A percentile compares a stretch with the other conserved stretches of the same genome.
Evolutionary conservation across 495 filamentous ascomycete species (phyloP).

Genomic region (Lasiosphaeria miniovina): DNA sequence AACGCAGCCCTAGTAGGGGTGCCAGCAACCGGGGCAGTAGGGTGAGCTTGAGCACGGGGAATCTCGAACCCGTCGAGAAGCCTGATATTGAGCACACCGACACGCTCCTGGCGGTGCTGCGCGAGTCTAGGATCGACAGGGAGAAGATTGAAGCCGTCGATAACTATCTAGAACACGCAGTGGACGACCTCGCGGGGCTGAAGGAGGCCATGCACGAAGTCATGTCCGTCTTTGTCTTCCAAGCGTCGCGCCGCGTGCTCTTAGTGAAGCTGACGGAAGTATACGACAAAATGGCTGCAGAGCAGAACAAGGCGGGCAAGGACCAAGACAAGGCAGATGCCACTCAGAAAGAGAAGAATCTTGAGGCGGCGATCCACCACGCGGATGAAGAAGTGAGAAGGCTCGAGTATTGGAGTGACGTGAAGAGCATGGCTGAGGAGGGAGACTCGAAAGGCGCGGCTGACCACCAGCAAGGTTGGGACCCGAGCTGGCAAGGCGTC

Average conservation of each 20-base stretch:
- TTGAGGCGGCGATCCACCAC: conserved; percentile 55
- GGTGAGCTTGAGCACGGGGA: conserved; percentile 22
- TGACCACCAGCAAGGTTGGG: conserved; percentile 45
- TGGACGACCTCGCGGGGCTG: conserved; percentile 77
- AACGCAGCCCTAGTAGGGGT: conserved; percentile 30
- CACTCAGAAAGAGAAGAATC: conserved; percentile 33
- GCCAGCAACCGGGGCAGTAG: conserved; percentile 22
- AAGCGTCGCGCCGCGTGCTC: conserved; percentile 77
- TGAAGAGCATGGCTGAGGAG: conserved; percentile 57
- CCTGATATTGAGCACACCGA: conserved; percentile 62
- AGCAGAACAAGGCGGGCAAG: conserved; percentile 20
- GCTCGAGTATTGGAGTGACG: conserved; percentile 74
- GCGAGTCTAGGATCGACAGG: conserved; percentile 72
- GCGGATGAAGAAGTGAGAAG: conserved; percentile 66
- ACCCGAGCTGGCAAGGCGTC: conserved; percentile 39
- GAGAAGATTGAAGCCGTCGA: conserved; percentile 82
- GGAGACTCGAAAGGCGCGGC: conserved; percentile 50
- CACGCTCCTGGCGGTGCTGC: conserved; percentile 61
- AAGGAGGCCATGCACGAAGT: conserved; percentile 77
- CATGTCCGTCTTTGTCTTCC: conserved; percentile 84
- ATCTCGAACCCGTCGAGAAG: conserved; percentile 4
- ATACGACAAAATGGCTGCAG: conserved; percentile 50
- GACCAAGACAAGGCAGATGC: conserved; percentile 23
- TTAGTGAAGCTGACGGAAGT: conserved; percentile 61
- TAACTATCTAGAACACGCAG: conserved; percentile 74